Evolutionary conservation across 1,284 basidiomycete species (phyloP), one percentile per base, ranked within the genome.

Genomic region (Xerocomus nothofagi): DNA sequence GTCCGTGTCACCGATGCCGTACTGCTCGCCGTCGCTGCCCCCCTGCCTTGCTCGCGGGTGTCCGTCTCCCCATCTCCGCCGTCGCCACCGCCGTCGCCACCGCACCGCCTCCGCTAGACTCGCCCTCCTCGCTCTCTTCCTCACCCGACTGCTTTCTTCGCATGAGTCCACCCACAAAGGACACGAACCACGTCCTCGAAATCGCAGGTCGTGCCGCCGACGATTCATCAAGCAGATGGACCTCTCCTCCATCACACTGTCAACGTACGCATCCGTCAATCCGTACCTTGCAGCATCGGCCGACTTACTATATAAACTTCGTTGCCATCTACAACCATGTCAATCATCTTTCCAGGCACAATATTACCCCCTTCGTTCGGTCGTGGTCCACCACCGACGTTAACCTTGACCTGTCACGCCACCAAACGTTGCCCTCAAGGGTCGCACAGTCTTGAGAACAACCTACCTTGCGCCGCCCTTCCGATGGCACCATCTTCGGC

Each of bases 291-390:
- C 46, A 29, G 27, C 51, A 47, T 54, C 39, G 44, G 45, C 31
- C 31, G 23, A 79, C 86, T 67, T 61, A 90, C 88, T 51, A 91
- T 77, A 68, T 80, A 90, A 31, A 90, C 86, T 40, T 81, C 65
- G 50, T 77, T 71, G 34, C 80, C 80, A 55, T 90, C 85, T 4
- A 91, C 89, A n/a, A 90, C 75, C 80, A 91, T 81, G 50, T 91
- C 88, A 48, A 91, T 72, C 67, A 71, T 75, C 65, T 74, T 78
- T 0, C 79, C 79, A 15, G 66, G 57, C 6, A 75, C 59, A 15
- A 67, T 58, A 54, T 78, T 80, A 11, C 80, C 83, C 49, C 81
- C 80, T 49, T 79, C 81, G 51, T 84, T 80, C 17, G 72, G 36
- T 10, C 77, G 71, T 18, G 74, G 67, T 8, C 72, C 66, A 34